Evolutionary conservation across 1,284 basidiomycete species (phyloP).

Genomic region (Pascua sp.): DNA sequence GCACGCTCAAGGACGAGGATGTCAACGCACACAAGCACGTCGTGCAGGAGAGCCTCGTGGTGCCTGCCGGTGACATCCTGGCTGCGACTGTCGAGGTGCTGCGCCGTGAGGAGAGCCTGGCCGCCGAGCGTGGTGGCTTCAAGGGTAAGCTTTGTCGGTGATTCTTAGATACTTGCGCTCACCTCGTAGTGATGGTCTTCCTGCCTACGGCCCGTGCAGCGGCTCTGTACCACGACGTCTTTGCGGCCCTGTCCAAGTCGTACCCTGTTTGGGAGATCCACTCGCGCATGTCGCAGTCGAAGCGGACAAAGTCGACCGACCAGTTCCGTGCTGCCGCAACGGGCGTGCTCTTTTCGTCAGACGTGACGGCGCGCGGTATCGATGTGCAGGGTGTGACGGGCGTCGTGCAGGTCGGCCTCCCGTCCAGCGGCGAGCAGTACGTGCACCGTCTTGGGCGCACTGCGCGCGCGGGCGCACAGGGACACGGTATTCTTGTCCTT

Average conservation of each 20-base stretch:
- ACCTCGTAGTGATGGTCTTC: slow-evolving; percentile 56
- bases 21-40: slow-evolving; percentile 66
- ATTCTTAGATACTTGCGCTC: slow-evolving; percentile 5
- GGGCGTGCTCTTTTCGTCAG: slow-evolving; percentile 53
- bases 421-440: slow-evolving; percentile 50
- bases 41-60: slow-evolving; percentile 56
- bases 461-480: slow-evolving; percentile 54
- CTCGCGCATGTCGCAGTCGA: slow-evolving; percentile 42
- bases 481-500: slow-evolving; percentile 60
- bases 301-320: slow-evolving; percentile 55
- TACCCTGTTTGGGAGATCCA: slow-evolving; percentile 44
- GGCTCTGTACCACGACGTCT: slow-evolving; percentile 56
- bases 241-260: slow-evolving; percentile 34
- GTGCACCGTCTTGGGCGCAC: slow-evolving; percentile 55
- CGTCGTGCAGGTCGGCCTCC: slow-evolving; percentile 58
- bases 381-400: slow-evolving; percentile 51
- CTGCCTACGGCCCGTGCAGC: slow-evolving; percentile 67
- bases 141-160: slow-evolving; percentile 34
- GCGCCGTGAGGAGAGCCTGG: slow-evolving; percentile 36
- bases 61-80: slow-evolving; percentile 53
- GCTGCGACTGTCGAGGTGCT: slow-evolving; percentile 51
- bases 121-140: slow-evolving; percentile 29
- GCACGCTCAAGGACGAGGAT: slow-evolving; percentile 61
- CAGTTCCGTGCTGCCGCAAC: slow-evolving; percentile 55
- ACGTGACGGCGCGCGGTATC: slow-evolving; percentile 56